Base-by-base conservation (phyloP, 352 stramenopile species). In the Phytophthora multivora region DNA sequence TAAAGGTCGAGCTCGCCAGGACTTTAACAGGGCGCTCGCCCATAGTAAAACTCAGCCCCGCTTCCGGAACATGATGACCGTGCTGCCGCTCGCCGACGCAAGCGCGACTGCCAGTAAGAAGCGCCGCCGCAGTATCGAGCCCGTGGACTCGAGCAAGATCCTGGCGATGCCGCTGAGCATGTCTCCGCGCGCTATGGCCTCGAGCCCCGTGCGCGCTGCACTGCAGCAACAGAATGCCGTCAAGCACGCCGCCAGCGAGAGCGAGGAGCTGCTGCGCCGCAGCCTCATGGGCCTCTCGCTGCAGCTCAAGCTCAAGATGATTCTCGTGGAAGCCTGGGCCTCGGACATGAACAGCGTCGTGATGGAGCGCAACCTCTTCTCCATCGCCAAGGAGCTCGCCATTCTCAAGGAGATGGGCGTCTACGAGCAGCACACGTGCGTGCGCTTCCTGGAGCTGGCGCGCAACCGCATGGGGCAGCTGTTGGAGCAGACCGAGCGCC, bases 271-370 rank as follows among this genome's bases (percentile, higher is more conserved):
- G 6, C 56, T 90, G 54, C 75, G 83, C 15, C 79, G 80, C 41
- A 88, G 71, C 46, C 77, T 94, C 56, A 88, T 91, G 78, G 80
- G 85, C 4, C 79, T 94, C 25, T 84, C 83, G 26, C 71, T 93
- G 43, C 81, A 91, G 69, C 79, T 91, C 59, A 92, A 91, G 69
- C 81, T 92, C 66, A 95, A 93, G 80, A 88, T 83, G 70, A 87
- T 92, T 39, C 59, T 95, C 36, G 79, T 91, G 28, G 86, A 95
- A 50, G 83, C 86, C 19, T 93, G 83, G 77, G 79, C 85, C 19
- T 93, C 80, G 3, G 83, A 95, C 70, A 90, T 91, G 81, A 95
- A 95, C 72, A 90, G 71, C 57, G 80, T 95, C 49, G 86, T 95
- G 23, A 93, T 95, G 66, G 86, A 95, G 59, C 83, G 85, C 45